Evolutionary conservation across 208 protist genomes (phyloP).

Genomic region (Crithidia mellificae): DNA sequence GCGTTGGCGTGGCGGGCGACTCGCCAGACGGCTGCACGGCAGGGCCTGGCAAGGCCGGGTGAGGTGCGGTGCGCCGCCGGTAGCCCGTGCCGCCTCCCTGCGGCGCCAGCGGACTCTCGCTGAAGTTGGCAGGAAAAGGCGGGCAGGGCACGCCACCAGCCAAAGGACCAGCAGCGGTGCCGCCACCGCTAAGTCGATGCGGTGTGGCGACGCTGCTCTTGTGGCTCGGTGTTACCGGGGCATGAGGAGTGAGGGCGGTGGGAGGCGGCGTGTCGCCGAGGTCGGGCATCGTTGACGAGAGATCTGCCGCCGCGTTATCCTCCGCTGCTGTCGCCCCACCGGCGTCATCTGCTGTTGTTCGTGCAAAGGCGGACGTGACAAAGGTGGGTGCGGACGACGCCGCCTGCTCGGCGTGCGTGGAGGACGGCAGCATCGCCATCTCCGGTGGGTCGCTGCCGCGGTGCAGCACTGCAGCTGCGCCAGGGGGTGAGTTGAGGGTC

Average conservation of each 20-base stretch:
- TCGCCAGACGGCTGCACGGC: not conserved
- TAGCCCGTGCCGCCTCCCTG: not conserved
- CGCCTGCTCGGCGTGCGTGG: not conserved
- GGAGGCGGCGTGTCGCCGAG: constrained; percentile 18
- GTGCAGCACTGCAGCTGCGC: not conserved
- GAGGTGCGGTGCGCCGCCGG: constrained; percentile 3
- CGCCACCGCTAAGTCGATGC: constrained; percentile 1
- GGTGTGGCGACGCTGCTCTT: not conserved
- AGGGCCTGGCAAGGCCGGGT: not conserved
- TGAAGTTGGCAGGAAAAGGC: not conserved
- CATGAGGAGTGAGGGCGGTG: not conserved
- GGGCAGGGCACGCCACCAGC: not conserved
- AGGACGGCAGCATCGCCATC: not conserved
- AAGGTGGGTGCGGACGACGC: too few relatives aligned
- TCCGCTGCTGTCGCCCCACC: not conserved
- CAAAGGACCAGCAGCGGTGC: not conserved
- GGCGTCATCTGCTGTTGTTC: not conserved
- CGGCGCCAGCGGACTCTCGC: not conserved
- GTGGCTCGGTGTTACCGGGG: not conserved
- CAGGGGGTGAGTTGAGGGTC: not conserved
- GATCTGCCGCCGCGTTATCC: not conserved
- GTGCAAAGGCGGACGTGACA: too few relatives aligned
- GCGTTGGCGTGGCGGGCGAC: constrained; percentile 13
- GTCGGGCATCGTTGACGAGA: constrained; percentile 32
- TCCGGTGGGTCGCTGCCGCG: not conserved